Conservation (phyloP, 225 moss, liverwort and hornwort species). For the Sphagnum tenellum region DNA sequence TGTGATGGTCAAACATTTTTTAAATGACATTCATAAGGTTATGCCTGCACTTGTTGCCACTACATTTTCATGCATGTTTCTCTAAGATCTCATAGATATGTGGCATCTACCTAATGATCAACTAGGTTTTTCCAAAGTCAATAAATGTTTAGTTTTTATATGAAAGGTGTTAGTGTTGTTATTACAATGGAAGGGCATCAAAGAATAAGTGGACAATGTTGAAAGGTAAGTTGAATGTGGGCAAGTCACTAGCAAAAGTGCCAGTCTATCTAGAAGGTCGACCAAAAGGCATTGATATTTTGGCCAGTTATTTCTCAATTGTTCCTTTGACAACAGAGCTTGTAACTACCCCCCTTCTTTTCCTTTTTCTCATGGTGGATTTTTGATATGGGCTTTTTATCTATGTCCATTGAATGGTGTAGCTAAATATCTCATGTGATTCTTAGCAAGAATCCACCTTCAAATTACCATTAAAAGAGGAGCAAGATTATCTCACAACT, state of each 20-base stretch:
- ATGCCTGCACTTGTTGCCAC: slow-evolving; percentile 5
- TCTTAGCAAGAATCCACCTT: slow-evolving; percentile 16
- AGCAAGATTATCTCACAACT: slow-evolving; percentile 18
- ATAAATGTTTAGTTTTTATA: no score
- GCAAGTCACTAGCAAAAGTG: slow-evolving; percentile 17
- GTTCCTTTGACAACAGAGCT: slow-evolving; percentile 18
- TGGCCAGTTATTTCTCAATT: slow-evolving; percentile 44
- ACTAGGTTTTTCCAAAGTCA: no score
- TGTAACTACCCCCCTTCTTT: slow-evolving; percentile 8
- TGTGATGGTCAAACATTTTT: no score
- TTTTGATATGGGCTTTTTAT: not conserved
- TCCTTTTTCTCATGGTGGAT: not conserved
- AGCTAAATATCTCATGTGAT: not conserved
- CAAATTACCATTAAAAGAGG: slow-evolving; percentile 7
- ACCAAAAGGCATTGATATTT: slow-evolving; percentile 31
- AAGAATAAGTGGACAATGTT: slow-evolving; percentile 34
- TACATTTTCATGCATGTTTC: not conserved
- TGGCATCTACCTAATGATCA: not conserved
- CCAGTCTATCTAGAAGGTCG: slow-evolving; percentile 53
- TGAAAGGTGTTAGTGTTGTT: no score
- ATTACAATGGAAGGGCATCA: slow-evolving; percentile 33
- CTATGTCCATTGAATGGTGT: not conserved
- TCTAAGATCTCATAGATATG: no score
- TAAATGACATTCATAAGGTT: no score
- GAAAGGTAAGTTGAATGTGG: slow-evolving; percentile 42